Base-by-base conservation (phyloP, 1,284 basidiomycete genomes). In the Xerocomus subilludens region DNA sequence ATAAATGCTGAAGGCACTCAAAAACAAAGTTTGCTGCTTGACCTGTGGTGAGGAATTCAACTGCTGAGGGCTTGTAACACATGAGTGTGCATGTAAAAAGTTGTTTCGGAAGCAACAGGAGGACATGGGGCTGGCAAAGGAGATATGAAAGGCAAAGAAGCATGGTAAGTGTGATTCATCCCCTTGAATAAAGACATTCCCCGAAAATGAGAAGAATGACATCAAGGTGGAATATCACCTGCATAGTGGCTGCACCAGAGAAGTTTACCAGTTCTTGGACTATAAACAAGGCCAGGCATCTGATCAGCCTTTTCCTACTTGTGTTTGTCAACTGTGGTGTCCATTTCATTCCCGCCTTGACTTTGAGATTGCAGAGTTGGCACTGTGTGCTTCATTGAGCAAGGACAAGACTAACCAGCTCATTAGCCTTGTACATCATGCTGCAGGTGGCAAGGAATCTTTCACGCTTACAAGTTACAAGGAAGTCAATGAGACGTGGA, bases 281-380 rank as follows among this genome's bases (percentile, higher is more conserved):
- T 77, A 62, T 58, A 7, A 47, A 42, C 30, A 32, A 27, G 8
- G 63, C 8, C 66, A 60, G 38, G 30, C 49, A 35, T 18, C 56
- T 20, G 2, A 11, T 27, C 42, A 33, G 27, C 32, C 49, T 33
- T 33, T n/a, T 25, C 14, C 38, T 6, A 49, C 51, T 21, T 9
- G 45, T 36, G 32, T 68, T 23, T 8, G 8, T 18, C 38, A 67
- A 23, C 76, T 74, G 27, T 77, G 74, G 74, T 9, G 65, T 11
- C 69, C 70, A 20, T 77, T 77, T 14, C 25, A 27, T 36, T 71
- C 64, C 8, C 20, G 14, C 9, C 60, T 77, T 23, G 67, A 77
- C 42, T 77, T 77, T 36, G 67, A 77, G 62, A 27, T 76, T 36
- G 76, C 53, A 2, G 74, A 77, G 13, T 45, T 77, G 27, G 67